phyloP scores from a whole-genome alignment of 345 rosid species.

The Salix udensis region DNA sequence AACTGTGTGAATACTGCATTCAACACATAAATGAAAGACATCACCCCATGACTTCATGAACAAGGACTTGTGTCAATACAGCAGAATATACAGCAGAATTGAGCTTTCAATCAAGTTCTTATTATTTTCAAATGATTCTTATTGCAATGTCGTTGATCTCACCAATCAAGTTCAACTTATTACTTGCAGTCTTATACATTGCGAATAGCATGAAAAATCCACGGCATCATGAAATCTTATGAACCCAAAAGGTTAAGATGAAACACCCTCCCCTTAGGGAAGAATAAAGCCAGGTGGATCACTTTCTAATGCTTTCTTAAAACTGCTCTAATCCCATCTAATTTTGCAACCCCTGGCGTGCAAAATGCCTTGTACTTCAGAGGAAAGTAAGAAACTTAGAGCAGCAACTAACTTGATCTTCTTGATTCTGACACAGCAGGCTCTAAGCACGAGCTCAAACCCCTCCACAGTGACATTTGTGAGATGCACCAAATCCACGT shows the following conservation, averaged over 20 bases:
- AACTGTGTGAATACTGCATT: background rate
- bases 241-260: background rate
- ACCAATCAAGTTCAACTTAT: background rate
- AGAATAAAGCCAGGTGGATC: background rate
- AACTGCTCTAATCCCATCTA: constrained; percentile 62
- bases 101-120: background rate
- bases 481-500: constrained; percentile 75
- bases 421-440: constrained; percentile 61
- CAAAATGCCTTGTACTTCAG: constrained; percentile 58
- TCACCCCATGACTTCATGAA: background rate
- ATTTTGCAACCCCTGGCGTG: constrained; percentile 69
- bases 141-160: background rate
- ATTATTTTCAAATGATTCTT: background rate
- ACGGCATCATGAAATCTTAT: background rate
- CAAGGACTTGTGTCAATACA: background rate
- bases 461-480: constrained; percentile 66
- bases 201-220: background rate
- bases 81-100: background rate
- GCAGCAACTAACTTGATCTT: constrained; percentile 74
- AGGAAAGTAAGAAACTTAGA: constrained; percentile 64
- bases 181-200: background rate
- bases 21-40: background rate
- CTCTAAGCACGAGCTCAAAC: constrained; percentile 67
- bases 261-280: no score
- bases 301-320: no score